These are phyloP conservation scores for Dictyostelium intermedium DNA, from an alignment of 78 protist species.

Conservation along the genomic window DNA sequence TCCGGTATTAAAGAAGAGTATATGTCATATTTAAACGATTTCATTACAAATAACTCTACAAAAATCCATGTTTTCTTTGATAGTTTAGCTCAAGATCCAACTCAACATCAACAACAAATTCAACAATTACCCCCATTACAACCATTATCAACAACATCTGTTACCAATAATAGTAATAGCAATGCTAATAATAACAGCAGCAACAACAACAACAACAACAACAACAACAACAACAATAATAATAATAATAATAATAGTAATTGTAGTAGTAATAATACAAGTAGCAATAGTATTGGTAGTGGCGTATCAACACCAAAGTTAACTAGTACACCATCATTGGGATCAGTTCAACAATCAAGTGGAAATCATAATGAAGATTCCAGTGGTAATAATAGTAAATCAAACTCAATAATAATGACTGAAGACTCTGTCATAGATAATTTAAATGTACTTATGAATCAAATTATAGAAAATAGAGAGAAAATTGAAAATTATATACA, in stretches of 20 bases:
- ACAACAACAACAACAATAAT: neutral
- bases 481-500: neutral
- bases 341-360: neutral
- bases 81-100: slow-evolving; percentile 23
- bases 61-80: slow-evolving; percentile 55
- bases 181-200: neutral
- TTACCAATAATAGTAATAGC: neutral
- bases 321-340: neutral
- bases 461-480: slow-evolving; percentile 28
- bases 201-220: too few relatives aligned
- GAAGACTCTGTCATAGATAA: slow-evolving; percentile 14
- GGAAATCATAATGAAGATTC: neutral
- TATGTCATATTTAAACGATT: slow-evolving; percentile 38
- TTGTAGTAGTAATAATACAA: neutral
- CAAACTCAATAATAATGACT: neutral
- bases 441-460: neutral
- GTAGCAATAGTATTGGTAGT: neutral
- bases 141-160: neutral
- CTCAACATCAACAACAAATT: neutral
- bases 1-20: slow-evolving; percentile 58
- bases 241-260: neutral
- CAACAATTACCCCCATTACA: neutral
- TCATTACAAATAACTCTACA: slow-evolving; percentile 8
- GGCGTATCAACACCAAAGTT: neutral
- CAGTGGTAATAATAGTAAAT: neutral